Conservation (phyloP, 495 filamentous ascomycete genomes). For the Evansstolkia leycettana region DNA sequence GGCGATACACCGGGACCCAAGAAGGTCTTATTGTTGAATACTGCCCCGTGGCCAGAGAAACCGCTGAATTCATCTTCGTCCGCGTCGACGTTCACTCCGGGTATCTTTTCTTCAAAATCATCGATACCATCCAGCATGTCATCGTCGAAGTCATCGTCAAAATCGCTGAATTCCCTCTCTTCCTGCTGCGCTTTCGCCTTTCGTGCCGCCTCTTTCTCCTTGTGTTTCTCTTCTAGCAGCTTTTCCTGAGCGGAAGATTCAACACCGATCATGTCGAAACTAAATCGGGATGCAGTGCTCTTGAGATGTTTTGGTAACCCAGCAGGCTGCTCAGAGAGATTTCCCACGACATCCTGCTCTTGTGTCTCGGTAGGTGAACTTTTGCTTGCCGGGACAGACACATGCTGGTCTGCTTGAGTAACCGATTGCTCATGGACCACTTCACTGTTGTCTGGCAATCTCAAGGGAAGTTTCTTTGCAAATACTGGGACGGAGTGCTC, state of each 20-base stretch:
- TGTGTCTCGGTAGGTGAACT: conserved; percentile 5
- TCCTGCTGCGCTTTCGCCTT: conserved; percentile 25
- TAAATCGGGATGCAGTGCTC: conserved; percentile 80
- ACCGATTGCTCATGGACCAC: conserved; percentile 4
- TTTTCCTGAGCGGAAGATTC: conserved; percentile 71
- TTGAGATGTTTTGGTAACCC: conserved; percentile 61
- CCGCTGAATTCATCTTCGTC: conserved; percentile 39
- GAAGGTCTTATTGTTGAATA: conserved; percentile 20
- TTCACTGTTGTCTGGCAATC: conserved; percentile 16
- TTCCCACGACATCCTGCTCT: conserved; percentile 25
- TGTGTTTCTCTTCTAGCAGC: conserved; percentile 74
- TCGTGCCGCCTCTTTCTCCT: conserved; percentile 48
- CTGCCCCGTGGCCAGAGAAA: conserved; percentile 19
- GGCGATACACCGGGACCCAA: conserved; percentile 24
- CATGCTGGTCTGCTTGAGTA: conserved; percentile 3
- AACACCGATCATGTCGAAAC: conserved; percentile 75
- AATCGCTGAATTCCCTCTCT: conserved; percentile 35
- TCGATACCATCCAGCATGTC: conserved; percentile 60
- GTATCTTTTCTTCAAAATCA: conserved; percentile 63
- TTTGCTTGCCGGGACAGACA: conserved; percentile 1
- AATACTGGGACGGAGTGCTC: conserved; percentile 36
- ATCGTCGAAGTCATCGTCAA: conserved; percentile 50
- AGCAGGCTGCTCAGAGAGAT: conserved; percentile 26
- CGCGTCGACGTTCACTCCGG: conserved; percentile 58
- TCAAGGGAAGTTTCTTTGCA: conserved; percentile 37